A percentile compares a stretch with the other conserved stretches of the same genome.
Evolutionary conservation across 2,329 filamentous ascomycete species (phyloP).

Genomic region (Cordyceps farinosa): DNA sequence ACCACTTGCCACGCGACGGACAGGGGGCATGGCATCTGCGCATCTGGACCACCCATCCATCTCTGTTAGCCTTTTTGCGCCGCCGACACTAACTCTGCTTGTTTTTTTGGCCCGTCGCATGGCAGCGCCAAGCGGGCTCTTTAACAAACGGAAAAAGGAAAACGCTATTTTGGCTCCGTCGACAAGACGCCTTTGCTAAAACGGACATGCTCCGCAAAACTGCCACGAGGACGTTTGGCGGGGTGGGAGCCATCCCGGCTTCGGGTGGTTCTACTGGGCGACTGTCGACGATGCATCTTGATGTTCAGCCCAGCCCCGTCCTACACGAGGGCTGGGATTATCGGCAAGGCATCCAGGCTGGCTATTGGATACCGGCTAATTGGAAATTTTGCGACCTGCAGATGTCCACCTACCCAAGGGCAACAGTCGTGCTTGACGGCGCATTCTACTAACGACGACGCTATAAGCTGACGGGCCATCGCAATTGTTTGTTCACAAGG

Average conservation of each 20-base stretch:
- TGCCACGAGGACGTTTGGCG: constrained; percentile 4
- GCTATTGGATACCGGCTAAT: too few species aligned
- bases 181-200: background rate
- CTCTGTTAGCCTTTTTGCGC: background rate
- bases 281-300: background rate
- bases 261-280: background rate
- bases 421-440: too few species aligned
- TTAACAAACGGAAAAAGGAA: background rate
- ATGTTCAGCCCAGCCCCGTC: background rate
- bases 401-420: too few species aligned
- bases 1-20: constrained; percentile 7
- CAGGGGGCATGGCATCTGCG: background rate
- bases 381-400: too few species aligned
- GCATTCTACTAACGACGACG: too few species aligned
- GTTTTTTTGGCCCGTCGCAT: background rate
- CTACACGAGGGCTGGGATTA: background rate
- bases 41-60: background rate
- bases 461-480: too few species aligned
- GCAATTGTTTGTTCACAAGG: too few species aligned
- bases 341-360: background rate
- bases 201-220: constrained; percentile 4
- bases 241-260: background rate
- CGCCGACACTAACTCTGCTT: background rate
- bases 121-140: background rate
- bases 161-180: background rate